Evolutionary conservation across 2,329 filamentous ascomycete species (phyloP).

Genomic region (Beauveria medogensis): DNA sequence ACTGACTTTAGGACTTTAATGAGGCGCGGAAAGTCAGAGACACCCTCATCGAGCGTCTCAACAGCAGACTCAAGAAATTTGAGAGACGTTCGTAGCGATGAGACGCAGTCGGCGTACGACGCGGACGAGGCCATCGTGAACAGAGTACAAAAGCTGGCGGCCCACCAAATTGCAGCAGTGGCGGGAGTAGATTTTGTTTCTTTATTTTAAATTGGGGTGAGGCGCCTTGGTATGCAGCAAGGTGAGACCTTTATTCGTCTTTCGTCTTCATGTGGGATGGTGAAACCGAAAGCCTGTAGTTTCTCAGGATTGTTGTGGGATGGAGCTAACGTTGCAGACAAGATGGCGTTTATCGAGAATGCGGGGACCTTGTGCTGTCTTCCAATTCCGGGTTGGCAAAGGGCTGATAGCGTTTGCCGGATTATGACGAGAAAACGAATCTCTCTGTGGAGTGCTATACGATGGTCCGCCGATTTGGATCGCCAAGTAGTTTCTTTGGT

Average conservation of each 20-base stretch:
- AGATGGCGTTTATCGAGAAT: constrained; percentile 5
- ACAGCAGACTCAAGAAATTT: constrained; percentile 54
- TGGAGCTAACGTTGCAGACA: not conserved
- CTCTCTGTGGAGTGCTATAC: not conserved
- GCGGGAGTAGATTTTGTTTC: not conserved
- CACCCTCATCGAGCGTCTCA: constrained; percentile 45
- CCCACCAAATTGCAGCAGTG: constrained; percentile 10
- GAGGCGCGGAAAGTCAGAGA: constrained; percentile 51
- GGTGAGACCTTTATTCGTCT: not conserved
- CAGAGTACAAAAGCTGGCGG: not conserved
- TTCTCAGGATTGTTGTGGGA: not conserved
- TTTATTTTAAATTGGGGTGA: not conserved
- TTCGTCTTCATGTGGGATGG: not conserved
- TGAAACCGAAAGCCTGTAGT: not conserved
- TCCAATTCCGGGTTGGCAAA: not conserved
- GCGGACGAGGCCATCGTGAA: constrained; percentile 20
- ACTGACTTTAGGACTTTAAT: constrained; percentile 48
- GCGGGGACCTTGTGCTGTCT: not conserved
- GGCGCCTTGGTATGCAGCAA: not conserved
- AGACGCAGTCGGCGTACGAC: constrained; percentile 50
- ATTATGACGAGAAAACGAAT: not conserved
- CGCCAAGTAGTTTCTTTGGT: not conserved
- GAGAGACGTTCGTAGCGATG: constrained; percentile 52
- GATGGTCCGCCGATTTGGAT: not conserved
- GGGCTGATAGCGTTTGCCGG: not conserved